Percentiles rank a stretch among this genome's conserved stretches.
phyloP scores from a whole-genome alignment of 345 rosid species.

The Citrus medica region DNA sequence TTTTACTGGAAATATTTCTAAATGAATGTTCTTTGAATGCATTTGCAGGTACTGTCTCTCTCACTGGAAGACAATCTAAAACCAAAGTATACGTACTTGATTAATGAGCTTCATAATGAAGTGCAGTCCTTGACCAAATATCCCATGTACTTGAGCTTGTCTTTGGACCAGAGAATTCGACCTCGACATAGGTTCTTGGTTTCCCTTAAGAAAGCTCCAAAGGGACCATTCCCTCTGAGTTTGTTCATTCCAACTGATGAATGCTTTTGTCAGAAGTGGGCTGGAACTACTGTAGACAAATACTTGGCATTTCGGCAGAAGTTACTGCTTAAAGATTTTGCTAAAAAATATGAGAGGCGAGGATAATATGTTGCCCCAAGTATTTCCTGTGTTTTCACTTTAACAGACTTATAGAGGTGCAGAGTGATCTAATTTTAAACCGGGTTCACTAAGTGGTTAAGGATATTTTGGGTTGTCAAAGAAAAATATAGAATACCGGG shows the following conservation, averaged over 20 bases:
- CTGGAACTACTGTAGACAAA: conserved; percentile 76
- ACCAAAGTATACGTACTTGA: conserved; percentile 86
- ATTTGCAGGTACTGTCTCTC: conserved; percentile 75
- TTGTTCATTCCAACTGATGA: conserved; percentile 85
- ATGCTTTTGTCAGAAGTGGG: conserved; percentile 82
- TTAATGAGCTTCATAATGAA: conserved; percentile 78
- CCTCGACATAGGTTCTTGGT: conserved; percentile 92
- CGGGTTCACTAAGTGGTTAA: background rate
- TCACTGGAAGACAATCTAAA: conserved; percentile 90
- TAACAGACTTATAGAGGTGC: background rate
- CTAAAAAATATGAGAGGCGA: conserved; percentile 62
- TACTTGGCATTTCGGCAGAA: conserved; percentile 83
- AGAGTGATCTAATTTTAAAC: background rate
- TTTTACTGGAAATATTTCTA: background rate
- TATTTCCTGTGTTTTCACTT: background rate
- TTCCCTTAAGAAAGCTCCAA: conserved; percentile 81
- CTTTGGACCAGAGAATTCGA: conserved; percentile 88
- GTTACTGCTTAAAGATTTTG: conserved; percentile 63
- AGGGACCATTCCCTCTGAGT: conserved; percentile 94
- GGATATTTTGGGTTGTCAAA: background rate
- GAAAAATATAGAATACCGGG: background rate
- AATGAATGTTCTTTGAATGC: conserved; percentile 8
- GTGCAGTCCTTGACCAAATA: conserved; percentile 77
- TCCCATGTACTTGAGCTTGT: conserved; percentile 87
- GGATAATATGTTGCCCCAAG: conserved; percentile 17